phyloP scores from a whole-genome alignment of 208 protist species.

The Wallacemonas sp. region DNA sequence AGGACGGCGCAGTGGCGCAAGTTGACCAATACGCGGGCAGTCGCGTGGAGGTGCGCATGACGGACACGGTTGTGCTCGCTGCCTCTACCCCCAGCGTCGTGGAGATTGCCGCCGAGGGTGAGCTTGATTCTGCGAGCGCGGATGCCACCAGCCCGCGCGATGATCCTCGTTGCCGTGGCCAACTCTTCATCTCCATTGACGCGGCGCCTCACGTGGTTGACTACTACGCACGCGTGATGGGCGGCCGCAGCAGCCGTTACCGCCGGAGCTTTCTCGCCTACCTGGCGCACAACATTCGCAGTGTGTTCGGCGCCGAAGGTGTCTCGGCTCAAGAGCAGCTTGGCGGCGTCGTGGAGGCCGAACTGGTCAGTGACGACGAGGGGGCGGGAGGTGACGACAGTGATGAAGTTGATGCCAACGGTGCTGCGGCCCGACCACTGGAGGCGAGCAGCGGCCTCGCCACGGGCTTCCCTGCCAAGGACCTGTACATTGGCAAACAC shows the following conservation, averaged over 20 bases:
- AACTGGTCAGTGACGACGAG: slow-evolving; percentile 25
- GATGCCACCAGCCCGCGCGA: slow-evolving; percentile 12
- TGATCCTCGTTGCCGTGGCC: slow-evolving; percentile 19
- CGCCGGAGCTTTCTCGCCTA: slow-evolving; percentile 56
- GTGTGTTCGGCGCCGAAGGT: slow-evolving; percentile 62
- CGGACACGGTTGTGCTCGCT: slow-evolving; percentile 57
- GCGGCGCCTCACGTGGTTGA: slow-evolving; percentile 63
- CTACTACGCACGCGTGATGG: slow-evolving; percentile 51
- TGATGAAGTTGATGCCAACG: slow-evolving; percentile 6
- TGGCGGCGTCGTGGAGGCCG: slow-evolving; percentile 62
- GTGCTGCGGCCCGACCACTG: slow-evolving; percentile 6
- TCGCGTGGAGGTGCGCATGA: slow-evolving; percentile 49
- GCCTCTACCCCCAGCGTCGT: slow-evolving; percentile 60
- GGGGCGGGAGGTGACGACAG: background rate
- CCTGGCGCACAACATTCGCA: slow-evolving; percentile 47
- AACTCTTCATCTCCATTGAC: slow-evolving; percentile 71
- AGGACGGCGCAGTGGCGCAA: slow-evolving; percentile 2
- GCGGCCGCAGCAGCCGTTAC: slow-evolving; percentile 49
- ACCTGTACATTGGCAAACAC: slow-evolving; percentile 73
- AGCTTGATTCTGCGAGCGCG: slow-evolving; percentile 14
- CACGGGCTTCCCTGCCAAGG: slow-evolving; percentile 48
- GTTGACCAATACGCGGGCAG: slow-evolving; percentile 51
- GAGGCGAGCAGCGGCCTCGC: background rate
- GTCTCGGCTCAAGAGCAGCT: slow-evolving; percentile 52
- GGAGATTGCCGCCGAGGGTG: slow-evolving; percentile 25